A percentile compares a stretch with the other conserved stretches of the same genome.
These are phyloP conservation scores for Lycium ferocissimum DNA, from an alignment of 257 asterid species.

Conservation along the genomic window DNA sequence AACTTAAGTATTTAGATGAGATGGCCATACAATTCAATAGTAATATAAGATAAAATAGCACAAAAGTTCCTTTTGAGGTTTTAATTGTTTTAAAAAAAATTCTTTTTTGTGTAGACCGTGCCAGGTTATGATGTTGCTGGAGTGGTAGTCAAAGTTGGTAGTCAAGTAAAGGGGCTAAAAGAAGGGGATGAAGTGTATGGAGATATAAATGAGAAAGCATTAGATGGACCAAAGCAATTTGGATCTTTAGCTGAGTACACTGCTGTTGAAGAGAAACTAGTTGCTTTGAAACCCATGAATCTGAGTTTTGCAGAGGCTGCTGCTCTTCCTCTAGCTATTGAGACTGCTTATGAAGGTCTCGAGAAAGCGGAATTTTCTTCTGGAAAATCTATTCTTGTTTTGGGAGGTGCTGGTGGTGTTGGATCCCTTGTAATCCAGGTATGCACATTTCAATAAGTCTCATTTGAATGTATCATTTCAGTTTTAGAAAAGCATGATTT, in stretches of 20 bases:
- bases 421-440: slow-evolving; percentile 95
- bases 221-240: slow-evolving; percentile 76
- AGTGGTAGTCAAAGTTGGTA: slow-evolving; percentile 82
- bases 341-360: slow-evolving; percentile 90
- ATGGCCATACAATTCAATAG: background rate
- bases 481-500: background rate
- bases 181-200: slow-evolving; percentile 96
- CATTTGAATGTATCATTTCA: background rate
- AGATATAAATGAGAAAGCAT: slow-evolving; percentile 73
- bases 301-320: slow-evolving; percentile 84
- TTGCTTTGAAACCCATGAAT: slow-evolving; percentile 79
- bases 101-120: slow-evolving; percentile 63
- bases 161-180: slow-evolving; percentile 74
- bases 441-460: background rate
- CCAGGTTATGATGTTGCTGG: slow-evolving; percentile 99
- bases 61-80: too few relatives aligned
- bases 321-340: slow-evolving; percentile 80
- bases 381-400: slow-evolving; percentile 86
- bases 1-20: background rate
- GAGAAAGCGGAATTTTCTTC: slow-evolving; percentile 69
- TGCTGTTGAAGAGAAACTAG: slow-evolving; percentile 84
- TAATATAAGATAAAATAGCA: background rate
- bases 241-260: slow-evolving; percentile 90
- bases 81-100: too few relatives aligned
- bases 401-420: slow-evolving; percentile 98